These are phyloP conservation scores for Thelephora aurantiotincta DNA, from an alignment of 768 basidiomycete species.

Conservation along the genomic window DNA sequence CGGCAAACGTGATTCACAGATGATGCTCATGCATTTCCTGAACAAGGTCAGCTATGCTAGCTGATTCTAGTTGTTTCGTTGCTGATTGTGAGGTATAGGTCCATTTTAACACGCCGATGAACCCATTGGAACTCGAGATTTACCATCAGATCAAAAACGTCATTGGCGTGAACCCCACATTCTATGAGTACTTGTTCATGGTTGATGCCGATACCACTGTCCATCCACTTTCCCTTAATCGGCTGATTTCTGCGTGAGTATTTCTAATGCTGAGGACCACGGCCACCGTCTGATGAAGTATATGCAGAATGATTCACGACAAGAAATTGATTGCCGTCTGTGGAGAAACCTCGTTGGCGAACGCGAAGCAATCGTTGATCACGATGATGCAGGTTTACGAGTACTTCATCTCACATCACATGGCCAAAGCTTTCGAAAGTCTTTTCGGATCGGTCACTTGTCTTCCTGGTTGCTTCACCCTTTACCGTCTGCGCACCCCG, in stretches of 20 bases:
- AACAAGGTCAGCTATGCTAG: slow-evolving; percentile 54
- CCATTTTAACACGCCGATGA: slow-evolving; percentile 94
- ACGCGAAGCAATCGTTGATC: slow-evolving; percentile 87
- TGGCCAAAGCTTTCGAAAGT: slow-evolving; percentile 96
- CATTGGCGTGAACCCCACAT: slow-evolving; percentile 96
- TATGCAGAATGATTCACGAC: slow-evolving; percentile 84
- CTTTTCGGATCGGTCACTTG: slow-evolving; percentile 97
- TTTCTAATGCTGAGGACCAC: neutral
- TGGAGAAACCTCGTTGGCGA: slow-evolving; percentile 87
- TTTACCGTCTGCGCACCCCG: slow-evolving; percentile 87
- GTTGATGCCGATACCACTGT: slow-evolving; percentile 95
- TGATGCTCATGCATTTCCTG: slow-evolving; percentile 92
- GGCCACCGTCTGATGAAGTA: neutral
- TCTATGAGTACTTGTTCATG: slow-evolving; percentile 93
- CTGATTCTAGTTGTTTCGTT: neutral
- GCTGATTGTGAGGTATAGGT: slow-evolving; percentile 34
- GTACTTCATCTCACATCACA: slow-evolving; percentile 97
- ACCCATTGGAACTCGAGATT: slow-evolving; percentile 92
- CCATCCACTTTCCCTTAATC: slow-evolving; percentile 74
- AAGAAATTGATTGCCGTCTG: slow-evolving; percentile 89
- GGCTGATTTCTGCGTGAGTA: slow-evolving; percentile 84
- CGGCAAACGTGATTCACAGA: slow-evolving; percentile 96
- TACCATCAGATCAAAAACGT: slow-evolving; percentile 99
- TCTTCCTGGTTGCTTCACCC: slow-evolving; percentile 96
- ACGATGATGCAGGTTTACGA: slow-evolving; percentile 99